phyloP scores from a whole-genome alignment of 805 yeast genomes.

The Kuraishia hungarica region DNA sequence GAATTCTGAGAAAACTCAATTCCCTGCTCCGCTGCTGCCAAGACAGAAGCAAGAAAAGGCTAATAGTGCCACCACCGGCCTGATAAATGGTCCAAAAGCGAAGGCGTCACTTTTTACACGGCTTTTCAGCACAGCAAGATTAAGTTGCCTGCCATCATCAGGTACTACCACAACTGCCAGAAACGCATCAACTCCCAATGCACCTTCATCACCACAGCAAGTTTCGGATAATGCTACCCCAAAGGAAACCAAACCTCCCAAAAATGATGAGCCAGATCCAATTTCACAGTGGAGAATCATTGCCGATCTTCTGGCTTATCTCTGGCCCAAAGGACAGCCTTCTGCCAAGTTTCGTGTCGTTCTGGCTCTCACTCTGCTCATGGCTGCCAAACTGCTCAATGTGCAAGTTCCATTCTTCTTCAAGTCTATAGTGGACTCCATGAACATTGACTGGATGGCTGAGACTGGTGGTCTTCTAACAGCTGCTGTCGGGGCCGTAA shows the following conservation, averaged over 20 bases:
- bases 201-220: not conserved
- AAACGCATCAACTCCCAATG: not conserved
- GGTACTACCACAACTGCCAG: not conserved
- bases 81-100: not conserved
- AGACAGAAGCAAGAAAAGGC: not conserved
- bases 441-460: slow-evolving; percentile 83
- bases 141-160: not conserved
- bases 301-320: slow-evolving; percentile 53
- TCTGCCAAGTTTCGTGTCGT: slow-evolving; percentile 67
- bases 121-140: not conserved
- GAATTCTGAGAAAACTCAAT: not conserved
- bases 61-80: not conserved
- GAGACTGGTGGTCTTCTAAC: slow-evolving; percentile 56
- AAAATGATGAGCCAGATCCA: not conserved
- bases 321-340: slow-evolving; percentile 74
- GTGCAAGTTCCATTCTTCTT: slow-evolving; percentile 96
- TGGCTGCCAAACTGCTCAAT: slow-evolving; percentile 77
- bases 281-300: slow-evolving; percentile 46
- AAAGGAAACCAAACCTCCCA: not conserved
- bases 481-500: slow-evolving; percentile 54
- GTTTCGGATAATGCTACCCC: not conserved
- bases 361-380: slow-evolving; percentile 62
- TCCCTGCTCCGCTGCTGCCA: not conserved
- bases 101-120: not conserved
- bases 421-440: slow-evolving; percentile 78